phyloP scores from a whole-genome alignment of 1,284 basidiomycete species.

The Phellopilus nigrolimitatus region DNA sequence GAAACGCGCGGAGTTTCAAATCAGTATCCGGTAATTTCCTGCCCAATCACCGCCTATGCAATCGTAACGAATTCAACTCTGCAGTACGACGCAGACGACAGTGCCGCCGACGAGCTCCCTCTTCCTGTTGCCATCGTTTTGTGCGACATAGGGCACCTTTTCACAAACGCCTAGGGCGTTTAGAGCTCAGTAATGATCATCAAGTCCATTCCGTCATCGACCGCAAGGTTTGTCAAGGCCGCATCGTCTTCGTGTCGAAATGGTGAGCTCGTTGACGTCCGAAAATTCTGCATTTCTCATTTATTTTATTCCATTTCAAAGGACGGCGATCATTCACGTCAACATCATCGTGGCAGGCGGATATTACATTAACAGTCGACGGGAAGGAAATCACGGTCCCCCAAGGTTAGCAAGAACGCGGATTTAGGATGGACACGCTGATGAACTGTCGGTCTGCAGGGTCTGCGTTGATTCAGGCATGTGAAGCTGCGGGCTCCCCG shows the following conservation, averaged over 20 bases:
- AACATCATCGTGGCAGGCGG: slow-evolving; percentile 60
- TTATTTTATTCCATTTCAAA: slow-evolving; percentile 30
- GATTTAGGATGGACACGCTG: slow-evolving; percentile 15
- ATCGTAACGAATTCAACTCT: slow-evolving; percentile 9
- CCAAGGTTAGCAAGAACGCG: slow-evolving; percentile 53
- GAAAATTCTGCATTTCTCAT: not conserved
- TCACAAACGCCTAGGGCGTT: not conserved
- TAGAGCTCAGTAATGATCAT: slow-evolving; percentile 9
- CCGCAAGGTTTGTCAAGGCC: slow-evolving; percentile 62
- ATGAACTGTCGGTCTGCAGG: slow-evolving; percentile 42
- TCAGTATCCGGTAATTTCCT: not conserved
- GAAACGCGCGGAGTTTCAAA: slow-evolving; percentile 1
- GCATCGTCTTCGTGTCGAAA: slow-evolving; percentile 38
- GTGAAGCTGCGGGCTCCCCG: slow-evolving; percentile 77
- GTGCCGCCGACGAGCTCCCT: slow-evolving; percentile 3
- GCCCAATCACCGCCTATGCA: slow-evolving; percentile 3
- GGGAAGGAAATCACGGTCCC: slow-evolving; percentile 93
- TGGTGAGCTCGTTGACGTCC: slow-evolving; percentile 33
- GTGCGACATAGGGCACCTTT: not conserved
- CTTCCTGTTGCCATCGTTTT: not conserved
- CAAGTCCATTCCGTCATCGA: slow-evolving; percentile 46
- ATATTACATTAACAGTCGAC: slow-evolving; percentile 87
- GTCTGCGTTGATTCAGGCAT: slow-evolving; percentile 94
- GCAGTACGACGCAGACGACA: slow-evolving; percentile 11
- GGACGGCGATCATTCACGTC: slow-evolving; percentile 59